These are phyloP conservation scores for Colletotrichum paranaense DNA, from an alignment of 2,329 filamentous ascomycete species.

Conservation along the genomic window DNA sequence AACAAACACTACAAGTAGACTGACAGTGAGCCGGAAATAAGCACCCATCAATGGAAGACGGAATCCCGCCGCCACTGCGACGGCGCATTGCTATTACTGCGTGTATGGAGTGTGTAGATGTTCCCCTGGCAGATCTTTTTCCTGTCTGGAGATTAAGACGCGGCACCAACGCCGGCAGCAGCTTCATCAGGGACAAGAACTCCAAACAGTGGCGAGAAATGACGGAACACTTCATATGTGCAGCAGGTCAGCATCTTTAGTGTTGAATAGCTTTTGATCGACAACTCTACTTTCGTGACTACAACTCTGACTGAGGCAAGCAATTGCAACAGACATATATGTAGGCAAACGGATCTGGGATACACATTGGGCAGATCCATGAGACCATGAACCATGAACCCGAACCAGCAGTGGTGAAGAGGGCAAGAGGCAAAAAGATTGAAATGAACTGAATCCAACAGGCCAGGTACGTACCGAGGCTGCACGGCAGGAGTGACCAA, in stretches of 20 bases:
- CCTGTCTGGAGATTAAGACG: background rate
- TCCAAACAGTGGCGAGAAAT: slow-evolving; percentile 4
- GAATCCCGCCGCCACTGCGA: background rate
- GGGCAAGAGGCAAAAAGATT: background rate
- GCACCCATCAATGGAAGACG: background rate
- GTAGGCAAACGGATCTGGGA: background rate
- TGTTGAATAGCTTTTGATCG: background rate
- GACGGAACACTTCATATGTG: slow-evolving; percentile 2
- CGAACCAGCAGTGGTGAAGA: no score
- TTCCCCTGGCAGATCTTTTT: background rate
- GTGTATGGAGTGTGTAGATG: no score
- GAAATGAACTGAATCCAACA: slow-evolving; percentile 6
- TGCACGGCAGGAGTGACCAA: slow-evolving; percentile 14
- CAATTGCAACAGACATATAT: background rate
- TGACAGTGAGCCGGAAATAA: background rate
- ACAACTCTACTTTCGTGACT: background rate
- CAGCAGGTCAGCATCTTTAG: background rate
- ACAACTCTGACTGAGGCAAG: background rate
- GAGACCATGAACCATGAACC: background rate
- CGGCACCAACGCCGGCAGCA: background rate
- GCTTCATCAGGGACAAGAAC: background rate
- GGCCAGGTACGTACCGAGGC: background rate
- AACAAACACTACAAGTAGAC: no score
- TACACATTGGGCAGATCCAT: no score
- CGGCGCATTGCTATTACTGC: background rate